A percentile compares a stretch with the other conserved stretches of the same genome.
Conservation (phyloP, 176 grass and related monocot genomes). For the Paspalum vaginatum region DNA sequence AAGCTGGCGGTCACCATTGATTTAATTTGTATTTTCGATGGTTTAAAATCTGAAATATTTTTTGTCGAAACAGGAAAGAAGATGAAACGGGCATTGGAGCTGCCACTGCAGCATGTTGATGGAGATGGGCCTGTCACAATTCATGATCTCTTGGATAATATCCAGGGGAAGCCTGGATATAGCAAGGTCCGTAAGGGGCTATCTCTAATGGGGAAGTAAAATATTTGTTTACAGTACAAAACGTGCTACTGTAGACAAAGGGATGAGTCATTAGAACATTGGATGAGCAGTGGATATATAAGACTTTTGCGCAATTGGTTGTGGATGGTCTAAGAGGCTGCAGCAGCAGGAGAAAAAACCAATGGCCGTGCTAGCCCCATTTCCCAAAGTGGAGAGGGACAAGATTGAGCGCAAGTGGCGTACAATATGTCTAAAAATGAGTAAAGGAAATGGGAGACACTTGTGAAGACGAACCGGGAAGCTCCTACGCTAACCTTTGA, state of each 20-base stretch:
- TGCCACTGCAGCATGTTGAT: constrained; percentile 54
- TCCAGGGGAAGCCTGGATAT: constrained; percentile 78
- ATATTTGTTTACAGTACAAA: too few species aligned
- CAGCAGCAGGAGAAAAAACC: constrained; percentile 63
- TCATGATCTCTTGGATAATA: constrained; percentile 78
- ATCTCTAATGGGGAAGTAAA: too few species aligned
- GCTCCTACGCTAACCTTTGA: constrained; percentile 79
- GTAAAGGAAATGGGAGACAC: constrained; percentile 66
- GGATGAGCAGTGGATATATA: too few species aligned
- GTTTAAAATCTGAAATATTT: background rate
- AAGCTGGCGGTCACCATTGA: background rate
- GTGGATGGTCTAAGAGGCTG: too few species aligned
- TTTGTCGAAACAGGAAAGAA: constrained; percentile 58
- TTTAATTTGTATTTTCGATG: background rate
- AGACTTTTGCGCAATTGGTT: too few species aligned
- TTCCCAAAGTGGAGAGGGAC: constrained; percentile 69
- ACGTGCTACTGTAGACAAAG: too few species aligned
- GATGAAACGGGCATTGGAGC: constrained; percentile 48
- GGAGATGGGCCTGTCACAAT: constrained; percentile 58
- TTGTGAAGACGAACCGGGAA: constrained; percentile 72
- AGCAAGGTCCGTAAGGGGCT: constrained; percentile 84
- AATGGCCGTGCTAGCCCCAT: constrained; percentile 56
- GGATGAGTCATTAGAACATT: too few species aligned
- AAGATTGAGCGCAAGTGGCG: constrained; percentile 60
- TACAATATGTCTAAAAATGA: constrained; percentile 51